Evolutionary conservation across 306 rosid species (phyloP), one percentile per base, ranked within the genome.

Genomic region (Sindora glabra): DNA sequence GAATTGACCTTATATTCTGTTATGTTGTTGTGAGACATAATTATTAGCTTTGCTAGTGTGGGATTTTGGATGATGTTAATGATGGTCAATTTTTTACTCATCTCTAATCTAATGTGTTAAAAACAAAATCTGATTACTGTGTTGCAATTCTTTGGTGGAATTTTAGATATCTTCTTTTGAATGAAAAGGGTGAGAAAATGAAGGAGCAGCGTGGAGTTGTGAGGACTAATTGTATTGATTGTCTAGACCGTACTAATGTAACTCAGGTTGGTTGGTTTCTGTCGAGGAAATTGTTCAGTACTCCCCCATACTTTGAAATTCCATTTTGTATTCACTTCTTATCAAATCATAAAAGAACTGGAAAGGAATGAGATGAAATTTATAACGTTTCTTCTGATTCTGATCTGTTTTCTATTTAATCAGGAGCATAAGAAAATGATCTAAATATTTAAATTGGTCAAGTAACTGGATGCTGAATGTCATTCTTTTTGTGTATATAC

Each of bases 221-320:
- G 53, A 82, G 99, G 81, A 81, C 89, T 72, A 92, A 89, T 66
- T 92, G 99, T 74, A 82, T 89, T 73, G 99, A 92, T 79, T 92
- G 99, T 75, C 77, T 92, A 65, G 99, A 92, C 71, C 96, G 99
- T 66, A 83, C 99, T 27, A 92, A 92, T 82, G 99, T 92, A 45
- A 92, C 96, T 41, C 99, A 92, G 96, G 99, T 86, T 66, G 40
- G 78, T 74, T 79, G 45, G 39, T 38, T 57, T 49, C 25, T 38
- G 12, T 47, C 22, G n/a, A 27, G 44, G n/a, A 52, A 48, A 54
- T 19, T 74, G 48, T 27, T 53, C 12, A 10, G 45, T 29, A 15
- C 40, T 21, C 59, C n/a, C 24, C 9, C 25, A 32, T n/a, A 2
- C 18, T 44, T 13, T 14, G 48, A 26, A 36, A 23, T 44, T 52